Conservation (phyloP, 306 rosid species). For the Gynostemma pentaphyllum region DNA sequence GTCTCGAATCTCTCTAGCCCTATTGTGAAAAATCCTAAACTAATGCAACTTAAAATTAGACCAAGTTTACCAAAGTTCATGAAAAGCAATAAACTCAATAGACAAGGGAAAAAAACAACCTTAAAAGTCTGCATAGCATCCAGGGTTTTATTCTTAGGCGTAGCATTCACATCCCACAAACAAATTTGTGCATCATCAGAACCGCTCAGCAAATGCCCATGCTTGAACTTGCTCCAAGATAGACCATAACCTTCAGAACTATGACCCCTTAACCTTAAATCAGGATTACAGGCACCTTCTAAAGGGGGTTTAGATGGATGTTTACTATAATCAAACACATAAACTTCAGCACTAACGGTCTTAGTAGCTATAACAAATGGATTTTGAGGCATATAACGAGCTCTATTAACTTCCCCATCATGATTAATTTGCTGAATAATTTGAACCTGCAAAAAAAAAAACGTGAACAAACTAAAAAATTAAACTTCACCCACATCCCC, state of each 20-base stretch:
- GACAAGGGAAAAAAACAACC: too few relatives aligned
- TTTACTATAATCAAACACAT: slow-evolving; percentile 52
- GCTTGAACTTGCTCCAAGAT: slow-evolving; percentile 71
- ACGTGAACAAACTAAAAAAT: too few relatives aligned
- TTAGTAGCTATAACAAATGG: slow-evolving; percentile 51
- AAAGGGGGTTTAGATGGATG: slow-evolving; percentile 24
- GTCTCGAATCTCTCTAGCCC: too few relatives aligned
- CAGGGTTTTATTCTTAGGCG: slow-evolving; percentile 40
- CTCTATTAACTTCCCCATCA: too few relatives aligned
- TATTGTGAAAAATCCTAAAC: too few relatives aligned
- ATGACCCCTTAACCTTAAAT: slow-evolving; percentile 83
- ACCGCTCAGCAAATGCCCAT: slow-evolving; percentile 69
- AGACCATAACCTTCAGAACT: slow-evolving; percentile 89
- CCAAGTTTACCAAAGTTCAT: slow-evolving; percentile 2
- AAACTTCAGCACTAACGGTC: slow-evolving; percentile 68
- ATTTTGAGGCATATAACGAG: slow-evolving; percentile 10
- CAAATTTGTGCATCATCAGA: slow-evolving; percentile 70
- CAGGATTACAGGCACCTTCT: slow-evolving; percentile 43
- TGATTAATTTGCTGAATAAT: too few relatives aligned
- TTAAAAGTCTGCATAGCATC: slow-evolving; percentile 54
- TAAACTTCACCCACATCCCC: too few relatives aligned
- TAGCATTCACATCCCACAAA: slow-evolving; percentile 74
- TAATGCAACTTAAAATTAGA: not conserved
- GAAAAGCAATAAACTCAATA: too few relatives aligned
- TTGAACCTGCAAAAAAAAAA: too few relatives aligned